Conservation (phyloP, 768 basidiomycete genomes). For the Pleurotus platypus region DNA sequence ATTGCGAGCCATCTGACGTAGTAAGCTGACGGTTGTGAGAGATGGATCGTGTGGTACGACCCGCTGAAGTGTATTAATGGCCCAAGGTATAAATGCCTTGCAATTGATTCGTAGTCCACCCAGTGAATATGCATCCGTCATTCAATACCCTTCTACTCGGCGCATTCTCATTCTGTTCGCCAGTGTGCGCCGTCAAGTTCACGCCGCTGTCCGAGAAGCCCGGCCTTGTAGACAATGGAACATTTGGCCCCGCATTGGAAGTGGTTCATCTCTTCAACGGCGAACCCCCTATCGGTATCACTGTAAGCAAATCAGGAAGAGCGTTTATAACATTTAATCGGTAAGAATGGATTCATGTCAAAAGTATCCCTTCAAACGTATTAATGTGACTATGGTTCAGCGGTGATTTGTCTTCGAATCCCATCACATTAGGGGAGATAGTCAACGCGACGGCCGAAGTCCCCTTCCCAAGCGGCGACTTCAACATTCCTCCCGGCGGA, state of each 20-base stretch:
- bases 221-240: slow-evolving; percentile 15
- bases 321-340: slow-evolving; percentile 14
- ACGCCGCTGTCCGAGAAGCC: slow-evolving; percentile 9
- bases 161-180: background rate
- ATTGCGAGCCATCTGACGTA: no score
- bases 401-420: slow-evolving; percentile 8
- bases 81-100: background rate
- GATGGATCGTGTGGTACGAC: background rate
- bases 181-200: background rate
- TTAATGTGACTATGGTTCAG: background rate
- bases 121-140: no score
- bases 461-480: slow-evolving; percentile 11
- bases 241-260: slow-evolving; percentile 13
- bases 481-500: slow-evolving; percentile 13
- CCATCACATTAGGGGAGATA: slow-evolving; percentile 13
- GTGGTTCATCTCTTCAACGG: slow-evolving; percentile 15
- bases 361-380: background rate
- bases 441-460: slow-evolving; percentile 8
- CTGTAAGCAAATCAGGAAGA: slow-evolving; percentile 11
- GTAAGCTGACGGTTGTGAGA: no score
- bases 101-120: no score
- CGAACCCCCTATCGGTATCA: slow-evolving; percentile 23
- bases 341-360: background rate
- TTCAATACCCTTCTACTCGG: background rate
- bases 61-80: background rate